These are phyloP conservation scores for Salix koriyanagi DNA, from an alignment of 345 rosid genomes.

Conservation along the genomic window DNA sequence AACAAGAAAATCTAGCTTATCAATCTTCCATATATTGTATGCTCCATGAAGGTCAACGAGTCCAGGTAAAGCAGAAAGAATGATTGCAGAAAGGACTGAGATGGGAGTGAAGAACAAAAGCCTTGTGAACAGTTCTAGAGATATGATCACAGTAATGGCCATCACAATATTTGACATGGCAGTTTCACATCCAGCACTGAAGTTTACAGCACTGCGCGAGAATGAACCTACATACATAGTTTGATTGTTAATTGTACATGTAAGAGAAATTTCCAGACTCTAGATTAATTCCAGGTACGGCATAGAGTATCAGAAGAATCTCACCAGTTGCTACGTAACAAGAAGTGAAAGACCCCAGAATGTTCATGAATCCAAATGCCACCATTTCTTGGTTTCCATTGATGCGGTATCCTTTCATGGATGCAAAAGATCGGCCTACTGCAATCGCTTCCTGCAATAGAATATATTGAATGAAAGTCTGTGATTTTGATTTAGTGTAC, in stretches of 20 bases:
- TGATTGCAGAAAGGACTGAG: conserved; percentile 76
- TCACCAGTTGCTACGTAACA: conserved; percentile 88
- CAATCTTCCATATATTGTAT: conserved; percentile 65
- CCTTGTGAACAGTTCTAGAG: conserved; percentile 57
- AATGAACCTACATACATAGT: conserved; percentile 56
- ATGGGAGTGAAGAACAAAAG: conserved; percentile 75
- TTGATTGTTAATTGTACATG: not conserved
- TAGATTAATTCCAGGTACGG: not conserved
- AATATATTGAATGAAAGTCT: not conserved
- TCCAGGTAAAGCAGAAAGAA: conserved; percentile 84
- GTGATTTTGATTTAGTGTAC: not conserved
- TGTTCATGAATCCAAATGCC: conserved; percentile 75
- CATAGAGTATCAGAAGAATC: not conserved
- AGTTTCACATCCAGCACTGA: conserved; percentile 77
- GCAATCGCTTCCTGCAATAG: conserved; percentile 70
- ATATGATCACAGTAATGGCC: conserved; percentile 69
- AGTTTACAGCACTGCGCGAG: conserved; percentile 87
- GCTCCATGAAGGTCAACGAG: conserved; percentile 60
- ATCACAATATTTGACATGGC: conserved; percentile 79
- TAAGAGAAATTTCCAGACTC: not conserved
- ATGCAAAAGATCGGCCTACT: conserved; percentile 78
- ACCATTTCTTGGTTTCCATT: conserved; percentile 94
- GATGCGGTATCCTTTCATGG: conserved; percentile 68
- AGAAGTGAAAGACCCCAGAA: conserved; percentile 75
- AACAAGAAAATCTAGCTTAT: conserved; percentile 79